A percentile compares a stretch with the other conserved stretches of the same genome.
These are phyloP conservation scores for Danielozyma ontarioensis DNA, from an alignment of 805 yeast genomes.

Conservation along the genomic window DNA sequence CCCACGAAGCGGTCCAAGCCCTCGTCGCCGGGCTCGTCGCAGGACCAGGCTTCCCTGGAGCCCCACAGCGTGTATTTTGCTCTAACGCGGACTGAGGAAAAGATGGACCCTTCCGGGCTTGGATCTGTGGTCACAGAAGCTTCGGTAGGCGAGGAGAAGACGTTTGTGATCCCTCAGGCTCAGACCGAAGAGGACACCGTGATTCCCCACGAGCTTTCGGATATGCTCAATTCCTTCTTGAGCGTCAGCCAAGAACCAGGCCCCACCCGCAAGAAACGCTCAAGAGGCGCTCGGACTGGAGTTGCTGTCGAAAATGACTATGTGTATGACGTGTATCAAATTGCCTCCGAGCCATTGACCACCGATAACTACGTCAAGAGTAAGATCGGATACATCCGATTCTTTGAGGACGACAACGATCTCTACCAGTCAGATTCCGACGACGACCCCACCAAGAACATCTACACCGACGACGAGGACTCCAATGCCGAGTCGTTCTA, in stretches of 20 bases:
- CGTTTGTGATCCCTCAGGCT: conserved; percentile 31
- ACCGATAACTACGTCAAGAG: conserved; percentile 45
- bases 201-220: conserved; percentile 60
- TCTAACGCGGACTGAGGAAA: conserved; percentile 32
- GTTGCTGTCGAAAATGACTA: conserved; percentile 42
- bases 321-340: conserved; percentile 80
- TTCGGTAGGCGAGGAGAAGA: conserved; percentile 9
- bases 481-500: conserved; percentile 90
- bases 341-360: conserved; percentile 29
- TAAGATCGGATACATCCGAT: conserved; percentile 49
- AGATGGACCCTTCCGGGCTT: conserved; percentile 14
- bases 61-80: conserved; percentile 22
- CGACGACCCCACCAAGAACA: conserved; percentile 15
- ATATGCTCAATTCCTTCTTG: conserved; percentile 65
- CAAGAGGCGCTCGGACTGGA: conserved; percentile 4
- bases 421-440: conserved; percentile 35
- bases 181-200: conserved; percentile 28
- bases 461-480: conserved; percentile 68
- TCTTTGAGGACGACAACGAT: conserved; percentile 51
- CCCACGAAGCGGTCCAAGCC: conserved; percentile 39
- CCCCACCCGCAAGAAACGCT: conserved; percentile 8
- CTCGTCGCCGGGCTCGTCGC: conserved; percentile 28
- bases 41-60: conserved; percentile 8
- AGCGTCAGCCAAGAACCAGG: conserved; percentile 23
- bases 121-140: conserved; percentile 24